Evolutionary conservation across 768 basidiomycete genomes (phyloP).

Genomic region (Boletus eberwhitei): DNA sequence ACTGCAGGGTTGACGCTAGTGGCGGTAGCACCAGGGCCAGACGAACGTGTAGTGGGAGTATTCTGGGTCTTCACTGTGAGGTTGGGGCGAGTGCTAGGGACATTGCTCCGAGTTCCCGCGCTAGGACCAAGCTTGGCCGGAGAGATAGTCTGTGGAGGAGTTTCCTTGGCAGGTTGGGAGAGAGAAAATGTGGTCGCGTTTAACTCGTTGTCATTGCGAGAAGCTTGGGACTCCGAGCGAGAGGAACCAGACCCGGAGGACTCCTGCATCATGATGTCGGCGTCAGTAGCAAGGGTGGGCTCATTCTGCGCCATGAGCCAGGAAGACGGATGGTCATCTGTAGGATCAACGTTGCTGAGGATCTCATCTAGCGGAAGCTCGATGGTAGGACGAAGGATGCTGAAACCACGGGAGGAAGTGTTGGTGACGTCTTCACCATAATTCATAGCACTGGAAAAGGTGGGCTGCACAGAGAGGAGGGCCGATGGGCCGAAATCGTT

Average conservation of each 20-base stretch:
- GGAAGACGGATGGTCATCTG: constrained; percentile 15
- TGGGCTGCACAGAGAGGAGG: constrained; percentile 63
- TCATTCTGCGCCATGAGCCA: constrained; percentile 8
- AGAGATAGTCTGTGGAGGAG: constrained; percentile 48
- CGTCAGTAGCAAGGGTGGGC: constrained; percentile 5
- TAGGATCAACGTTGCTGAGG: constrained; percentile 37
- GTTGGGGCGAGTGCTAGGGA: constrained; percentile 48
- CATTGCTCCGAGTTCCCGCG: constrained; percentile 46
- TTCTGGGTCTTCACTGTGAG: constrained; percentile 59
- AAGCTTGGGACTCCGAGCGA: constrained; percentile 11
- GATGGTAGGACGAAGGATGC: constrained; percentile 73
- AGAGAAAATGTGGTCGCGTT: constrained; percentile 27
- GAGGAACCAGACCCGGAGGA: constrained; percentile 10
- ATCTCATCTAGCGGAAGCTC: constrained; percentile 85
- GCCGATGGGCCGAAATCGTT: constrained; percentile 77
- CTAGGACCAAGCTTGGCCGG: constrained; percentile 58
- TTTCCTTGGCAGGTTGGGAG: constrained; percentile 41
- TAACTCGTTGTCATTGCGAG: constrained; percentile 5
- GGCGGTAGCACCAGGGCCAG: constrained; percentile 64
- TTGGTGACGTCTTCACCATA: constrained; percentile 73
- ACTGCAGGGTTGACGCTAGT: constrained; percentile 52
- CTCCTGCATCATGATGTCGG: constrained; percentile 31
- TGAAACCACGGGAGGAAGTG: constrained; percentile 49
- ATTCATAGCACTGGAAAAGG: constrained; percentile 64
- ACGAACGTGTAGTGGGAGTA: constrained; percentile 43